These are phyloP conservation scores for Clarireedia hainanense DNA, from an alignment of 2,329 filamentous ascomycete species.

Conservation along the genomic window DNA sequence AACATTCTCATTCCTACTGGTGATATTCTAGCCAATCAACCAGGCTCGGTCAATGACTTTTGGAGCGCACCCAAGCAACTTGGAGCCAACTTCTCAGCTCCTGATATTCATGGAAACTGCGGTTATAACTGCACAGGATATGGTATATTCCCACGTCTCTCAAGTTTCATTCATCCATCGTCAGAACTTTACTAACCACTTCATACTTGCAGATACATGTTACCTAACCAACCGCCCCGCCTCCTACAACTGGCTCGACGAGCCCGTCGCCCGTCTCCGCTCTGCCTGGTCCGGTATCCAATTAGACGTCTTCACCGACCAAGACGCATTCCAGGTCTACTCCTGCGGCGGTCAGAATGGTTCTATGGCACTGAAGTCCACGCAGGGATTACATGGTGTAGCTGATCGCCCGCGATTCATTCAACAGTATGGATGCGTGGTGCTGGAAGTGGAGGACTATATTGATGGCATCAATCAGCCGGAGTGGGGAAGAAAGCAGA, in stretches of 20 bases:
- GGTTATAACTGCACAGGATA: conserved; percentile 79
- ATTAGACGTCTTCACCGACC: conserved; percentile 73
- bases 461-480: conserved; percentile 92
- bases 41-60: conserved; percentile 68
- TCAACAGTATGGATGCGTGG: conserved; percentile 73
- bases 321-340: conserved; percentile 85
- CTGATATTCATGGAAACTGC: conserved; percentile 64
- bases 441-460: conserved; percentile 88
- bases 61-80: conserved; percentile 77
- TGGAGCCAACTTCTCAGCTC: conserved; percentile 57
- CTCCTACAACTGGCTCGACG: conserved; percentile 55
- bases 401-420: conserved; percentile 52
- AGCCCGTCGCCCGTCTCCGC: conserved; percentile 58
- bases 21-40: conserved; percentile 61
- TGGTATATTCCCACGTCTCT: conserved; percentile 41
- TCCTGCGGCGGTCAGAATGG: conserved; percentile 73
- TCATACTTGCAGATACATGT: conserved; percentile 48
- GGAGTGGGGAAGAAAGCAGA: conserved; percentile 69
- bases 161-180: neutral
- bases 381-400: conserved; percentile 55
- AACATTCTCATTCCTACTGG: conserved; percentile 69
- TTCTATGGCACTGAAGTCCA: conserved; percentile 57
- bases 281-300: conserved; percentile 75
- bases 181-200: conserved; percentile 43
- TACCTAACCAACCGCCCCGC: conserved; percentile 58